phyloP scores from a whole-genome alignment of 495 filamentous ascomycete genomes.

The Daldinia caldariorum region DNA sequence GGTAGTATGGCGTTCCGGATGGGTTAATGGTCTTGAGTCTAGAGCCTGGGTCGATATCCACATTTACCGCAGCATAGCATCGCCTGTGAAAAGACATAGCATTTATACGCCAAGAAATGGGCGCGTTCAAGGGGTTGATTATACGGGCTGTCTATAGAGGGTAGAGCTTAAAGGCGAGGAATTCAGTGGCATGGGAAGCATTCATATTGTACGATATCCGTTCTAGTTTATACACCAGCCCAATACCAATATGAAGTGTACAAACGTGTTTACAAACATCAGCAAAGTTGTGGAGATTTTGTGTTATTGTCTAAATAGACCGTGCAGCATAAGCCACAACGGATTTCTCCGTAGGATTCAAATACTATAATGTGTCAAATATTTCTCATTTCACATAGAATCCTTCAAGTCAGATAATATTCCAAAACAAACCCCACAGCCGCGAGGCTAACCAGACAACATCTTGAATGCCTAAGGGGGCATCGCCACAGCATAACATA shows the following conservation, averaged over 20 bases:
- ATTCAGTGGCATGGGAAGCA: not conserved
- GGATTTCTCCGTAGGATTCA: not conserved
- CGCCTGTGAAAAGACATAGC: too few relatives aligned
- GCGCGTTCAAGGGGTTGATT: not conserved
- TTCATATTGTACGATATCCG: constrained; percentile 12
- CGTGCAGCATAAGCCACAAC: not conserved
- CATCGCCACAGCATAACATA: not conserved
- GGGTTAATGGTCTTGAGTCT: not conserved
- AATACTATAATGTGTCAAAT: not conserved
- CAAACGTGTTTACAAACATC: not conserved
- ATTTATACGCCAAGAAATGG: not conserved
- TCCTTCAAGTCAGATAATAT: not conserved
- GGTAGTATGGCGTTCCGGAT: constrained; percentile 40
- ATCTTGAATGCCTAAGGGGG: not conserved
- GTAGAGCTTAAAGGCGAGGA: not conserved
- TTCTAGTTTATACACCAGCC: constrained; percentile 12
- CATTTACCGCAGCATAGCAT: constrained; percentile 9
- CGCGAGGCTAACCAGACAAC: constrained; percentile 1
- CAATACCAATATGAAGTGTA: constrained; percentile 27
- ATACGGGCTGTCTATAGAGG: not conserved
- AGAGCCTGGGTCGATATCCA: constrained; percentile 12
- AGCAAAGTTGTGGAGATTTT: not conserved
- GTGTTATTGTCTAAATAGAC: not conserved
- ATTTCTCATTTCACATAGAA: not conserved
- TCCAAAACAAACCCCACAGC: not conserved